A percentile compares a stretch with the other conserved stretches of the same genome.
Conservation (phyloP, 495 filamentous ascomycete species). For the Delitschia confertaspora region DNA sequence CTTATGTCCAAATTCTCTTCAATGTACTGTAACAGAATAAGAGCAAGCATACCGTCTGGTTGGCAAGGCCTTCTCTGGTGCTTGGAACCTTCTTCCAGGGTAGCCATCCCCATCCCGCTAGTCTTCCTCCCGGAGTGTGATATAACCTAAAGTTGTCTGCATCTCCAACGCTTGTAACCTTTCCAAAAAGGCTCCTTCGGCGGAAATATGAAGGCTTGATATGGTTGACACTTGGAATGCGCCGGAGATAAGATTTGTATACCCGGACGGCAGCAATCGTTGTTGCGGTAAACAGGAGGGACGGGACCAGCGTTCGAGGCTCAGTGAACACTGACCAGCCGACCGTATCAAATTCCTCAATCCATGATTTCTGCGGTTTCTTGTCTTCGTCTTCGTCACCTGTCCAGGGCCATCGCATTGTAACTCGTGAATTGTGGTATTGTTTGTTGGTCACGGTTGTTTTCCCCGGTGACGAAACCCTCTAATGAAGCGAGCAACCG, state of each 20-base stretch:
- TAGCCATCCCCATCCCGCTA: slow-evolving; percentile 87
- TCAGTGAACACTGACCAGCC: slow-evolving; percentile 59
- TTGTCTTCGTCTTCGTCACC: slow-evolving; percentile 30
- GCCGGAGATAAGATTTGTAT: slow-evolving; percentile 68
- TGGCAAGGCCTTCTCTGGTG: slow-evolving; percentile 56
- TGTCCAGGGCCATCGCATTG: slow-evolving; percentile 32
- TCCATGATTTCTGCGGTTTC: slow-evolving; percentile 36
- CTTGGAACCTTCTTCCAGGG: slow-evolving; percentile 63
- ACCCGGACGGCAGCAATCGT: slow-evolving; percentile 52
- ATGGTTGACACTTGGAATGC: slow-evolving; percentile 62
- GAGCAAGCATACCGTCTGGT: slow-evolving; percentile 57
- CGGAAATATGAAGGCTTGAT: slow-evolving; percentile 64
- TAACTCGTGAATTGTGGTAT: too few species aligned
- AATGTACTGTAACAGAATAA: too few species aligned
- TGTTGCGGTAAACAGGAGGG: slow-evolving; percentile 58
- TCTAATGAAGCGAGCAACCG: too few species aligned
- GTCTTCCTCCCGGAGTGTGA: slow-evolving; percentile 81
- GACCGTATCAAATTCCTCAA: slow-evolving; percentile 42
- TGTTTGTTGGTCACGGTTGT: too few species aligned
- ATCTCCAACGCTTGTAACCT: slow-evolving; percentile 89
- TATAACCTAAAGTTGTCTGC: slow-evolving; percentile 90
- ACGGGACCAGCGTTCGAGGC: slow-evolving; percentile 56
- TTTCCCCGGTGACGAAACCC: too few species aligned
- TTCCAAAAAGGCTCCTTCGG: slow-evolving; percentile 64
- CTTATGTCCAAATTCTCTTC: too few species aligned